These are phyloP conservation scores for Talaromyces sp. DNA, from an alignment of 2,329 filamentous ascomycete species.

Conservation along the genomic window DNA sequence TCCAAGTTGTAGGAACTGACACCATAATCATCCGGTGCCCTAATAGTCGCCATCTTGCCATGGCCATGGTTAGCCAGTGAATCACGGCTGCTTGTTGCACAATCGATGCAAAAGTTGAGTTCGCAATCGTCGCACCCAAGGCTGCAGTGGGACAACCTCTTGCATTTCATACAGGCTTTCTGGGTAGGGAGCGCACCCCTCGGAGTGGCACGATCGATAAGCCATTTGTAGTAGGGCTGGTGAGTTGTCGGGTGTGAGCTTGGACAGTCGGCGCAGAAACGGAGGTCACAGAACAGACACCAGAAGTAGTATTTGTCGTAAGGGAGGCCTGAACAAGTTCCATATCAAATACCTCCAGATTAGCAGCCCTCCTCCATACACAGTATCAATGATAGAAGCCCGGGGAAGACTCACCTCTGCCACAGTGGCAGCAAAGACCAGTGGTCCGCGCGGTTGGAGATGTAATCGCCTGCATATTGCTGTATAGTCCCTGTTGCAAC, in stretches of 20 bases:
- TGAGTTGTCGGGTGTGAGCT: slow-evolving; percentile 6
- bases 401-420: not conserved
- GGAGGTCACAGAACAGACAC: slow-evolving; percentile 11
- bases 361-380: not conserved
- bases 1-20: slow-evolving; percentile 5
- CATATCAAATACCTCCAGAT: not conserved
- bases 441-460: not conserved
- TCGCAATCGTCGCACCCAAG: slow-evolving; percentile 8
- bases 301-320: slow-evolving; percentile 9
- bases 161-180: slow-evolving; percentile 8
- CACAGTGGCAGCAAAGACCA: slow-evolving; percentile 11
- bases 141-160: slow-evolving; percentile 6
- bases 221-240: slow-evolving; percentile 10
- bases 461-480: not conserved
- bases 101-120: slow-evolving; percentile 10
- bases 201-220: slow-evolving; percentile 6
- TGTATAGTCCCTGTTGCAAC: not conserved
- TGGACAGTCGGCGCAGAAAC: slow-evolving; percentile 7
- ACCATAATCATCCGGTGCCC: slow-evolving; percentile 9
- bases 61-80: slow-evolving; percentile 5
- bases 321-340: slow-evolving; percentile 1
- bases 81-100: slow-evolving; percentile 6
- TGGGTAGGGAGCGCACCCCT: slow-evolving; percentile 5
- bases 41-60: slow-evolving; percentile 6
- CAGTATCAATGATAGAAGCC: not conserved